Conservation (phyloP, 768 basidiomycete species). For the Lentinula guzmanii region DNA sequence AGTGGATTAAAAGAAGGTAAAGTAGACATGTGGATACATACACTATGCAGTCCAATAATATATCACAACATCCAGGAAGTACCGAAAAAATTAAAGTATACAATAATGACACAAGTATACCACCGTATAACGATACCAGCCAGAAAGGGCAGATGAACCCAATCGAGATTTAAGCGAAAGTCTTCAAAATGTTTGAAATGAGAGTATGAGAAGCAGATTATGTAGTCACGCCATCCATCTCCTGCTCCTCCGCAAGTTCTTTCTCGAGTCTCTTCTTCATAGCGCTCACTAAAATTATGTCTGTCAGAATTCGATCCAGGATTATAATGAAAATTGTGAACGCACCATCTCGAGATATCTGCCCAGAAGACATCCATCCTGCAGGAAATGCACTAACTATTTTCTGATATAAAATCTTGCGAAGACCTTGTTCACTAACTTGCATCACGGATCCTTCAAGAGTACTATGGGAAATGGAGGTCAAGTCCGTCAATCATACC, state of each 20-base stretch:
- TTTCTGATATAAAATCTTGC: slow-evolving; percentile 81
- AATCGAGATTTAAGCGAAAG: not conserved
- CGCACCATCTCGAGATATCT: slow-evolving; percentile 83
- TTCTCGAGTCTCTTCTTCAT: slow-evolving; percentile 81
- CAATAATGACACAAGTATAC: not conserved
- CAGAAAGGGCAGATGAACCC: not conserved
- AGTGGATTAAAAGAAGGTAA: not conserved
- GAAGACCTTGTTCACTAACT: slow-evolving; percentile 75
- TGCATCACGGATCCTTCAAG: slow-evolving; percentile 65
- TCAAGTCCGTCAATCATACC: not conserved
- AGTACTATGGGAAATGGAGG: slow-evolving; percentile 19
- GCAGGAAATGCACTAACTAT: slow-evolving; percentile 78
- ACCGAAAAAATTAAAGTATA: not conserved
- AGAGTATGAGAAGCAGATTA: not conserved
- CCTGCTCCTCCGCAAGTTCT: slow-evolving; percentile 56
- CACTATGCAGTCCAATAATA: not conserved
- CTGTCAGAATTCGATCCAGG: not conserved
- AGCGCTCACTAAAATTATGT: slow-evolving; percentile 55
- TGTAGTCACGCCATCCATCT: not conserved
- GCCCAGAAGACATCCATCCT: slow-evolving; percentile 82
- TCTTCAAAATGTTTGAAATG: not conserved
- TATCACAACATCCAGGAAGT: not conserved
- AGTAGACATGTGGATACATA: not conserved
- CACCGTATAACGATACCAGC: not conserved
- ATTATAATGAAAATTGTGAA: not conserved